phyloP scores from a whole-genome alignment of 352 stramenopile genomes.

The Pythium grandisporangium region DNA sequence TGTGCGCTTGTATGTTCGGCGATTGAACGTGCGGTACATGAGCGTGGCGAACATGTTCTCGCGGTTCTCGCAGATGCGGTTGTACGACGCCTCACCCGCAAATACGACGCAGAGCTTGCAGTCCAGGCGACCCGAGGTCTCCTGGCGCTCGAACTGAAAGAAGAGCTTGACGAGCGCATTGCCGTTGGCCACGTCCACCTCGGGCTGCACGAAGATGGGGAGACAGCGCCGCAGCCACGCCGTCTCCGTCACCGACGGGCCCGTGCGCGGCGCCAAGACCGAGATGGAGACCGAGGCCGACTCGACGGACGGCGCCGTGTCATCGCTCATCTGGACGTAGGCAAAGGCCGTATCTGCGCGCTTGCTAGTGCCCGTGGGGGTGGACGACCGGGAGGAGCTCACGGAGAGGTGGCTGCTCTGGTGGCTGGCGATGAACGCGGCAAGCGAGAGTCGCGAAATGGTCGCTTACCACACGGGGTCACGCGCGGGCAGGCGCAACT shows the following conservation, averaged over 20 bases:
- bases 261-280: not conserved
- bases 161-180: conserved; percentile 81
- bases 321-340: conserved; percentile 41
- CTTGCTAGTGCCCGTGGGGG: conserved; percentile 4
- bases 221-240: conserved; percentile 73
- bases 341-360: conserved; percentile 16
- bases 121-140: conserved; percentile 27
- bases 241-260: conserved; percentile 41
- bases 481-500: too few relatives aligned
- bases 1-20: conserved; percentile 78
- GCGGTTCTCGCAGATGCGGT: conserved; percentile 51
- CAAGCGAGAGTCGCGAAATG: conserved; percentile 10
- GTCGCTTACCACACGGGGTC: too few relatives aligned
- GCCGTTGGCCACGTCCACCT: conserved; percentile 74
- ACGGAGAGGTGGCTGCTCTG: conserved; percentile 8
- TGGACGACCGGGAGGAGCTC: not conserved
- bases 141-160: conserved; percentile 70
- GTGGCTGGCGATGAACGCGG: conserved; percentile 10
- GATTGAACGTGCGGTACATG: conserved; percentile 80
- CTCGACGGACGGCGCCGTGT: conserved; percentile 10
- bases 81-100: conserved; percentile 78
- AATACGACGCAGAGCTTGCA: conserved; percentile 83
- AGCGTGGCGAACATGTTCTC: conserved; percentile 75
- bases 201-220: conserved; percentile 74
- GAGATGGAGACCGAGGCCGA: not conserved